Conservation (phyloP, 1,139 yeast genomes). For the Diutina rugosa region DNA sequence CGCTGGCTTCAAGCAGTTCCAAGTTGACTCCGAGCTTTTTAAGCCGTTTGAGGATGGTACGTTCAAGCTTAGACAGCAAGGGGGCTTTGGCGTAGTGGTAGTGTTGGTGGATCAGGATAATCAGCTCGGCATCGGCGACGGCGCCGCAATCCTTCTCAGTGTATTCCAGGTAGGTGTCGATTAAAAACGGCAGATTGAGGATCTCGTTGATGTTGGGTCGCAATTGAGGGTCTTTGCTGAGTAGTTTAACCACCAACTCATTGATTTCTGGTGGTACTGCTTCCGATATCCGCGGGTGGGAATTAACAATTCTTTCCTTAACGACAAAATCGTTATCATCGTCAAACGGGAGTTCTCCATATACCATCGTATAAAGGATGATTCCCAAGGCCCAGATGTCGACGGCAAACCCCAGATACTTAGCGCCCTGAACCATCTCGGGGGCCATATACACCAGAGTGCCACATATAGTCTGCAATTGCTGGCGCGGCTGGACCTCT, state of each 20-base stretch:
- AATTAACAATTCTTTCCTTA: slow-evolving; percentile 44
- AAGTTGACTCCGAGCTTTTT: slow-evolving; percentile 56
- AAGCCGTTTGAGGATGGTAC: slow-evolving; percentile 49
- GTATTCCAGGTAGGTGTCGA: slow-evolving; percentile 19
- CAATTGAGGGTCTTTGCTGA: slow-evolving; percentile 51
- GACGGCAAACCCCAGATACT: slow-evolving; percentile 69
- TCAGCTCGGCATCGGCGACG: slow-evolving; percentile 23
- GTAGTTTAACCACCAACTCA: slow-evolving; percentile 36
- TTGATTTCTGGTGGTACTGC: slow-evolving; percentile 35
- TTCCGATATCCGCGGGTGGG: slow-evolving; percentile 45
- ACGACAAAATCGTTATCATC: slow-evolving; percentile 66
- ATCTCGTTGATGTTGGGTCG: slow-evolving; percentile 55
- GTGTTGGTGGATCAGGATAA: slow-evolving; percentile 30
- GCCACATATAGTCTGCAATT: slow-evolving; percentile 81
- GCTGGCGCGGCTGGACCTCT: slow-evolving; percentile 45
- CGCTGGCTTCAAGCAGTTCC: slow-evolving; percentile 48
- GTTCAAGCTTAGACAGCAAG: slow-evolving; percentile 53
- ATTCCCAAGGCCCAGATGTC: slow-evolving; percentile 94
- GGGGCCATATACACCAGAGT: slow-evolving; percentile 97
- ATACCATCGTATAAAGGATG: slow-evolving; percentile 66
- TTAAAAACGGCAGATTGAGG: slow-evolving; percentile 49
- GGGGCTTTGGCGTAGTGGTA: slow-evolving; percentile 20
- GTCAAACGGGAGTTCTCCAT: slow-evolving; percentile 87
- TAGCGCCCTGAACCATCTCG: slow-evolving; percentile 55
- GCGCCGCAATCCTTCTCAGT: slow-evolving; percentile 16